Base-by-base conservation (phyloP, 2,329 filamentous ascomycete genomes). In the Aspergillus aculeatinus region DNA sequence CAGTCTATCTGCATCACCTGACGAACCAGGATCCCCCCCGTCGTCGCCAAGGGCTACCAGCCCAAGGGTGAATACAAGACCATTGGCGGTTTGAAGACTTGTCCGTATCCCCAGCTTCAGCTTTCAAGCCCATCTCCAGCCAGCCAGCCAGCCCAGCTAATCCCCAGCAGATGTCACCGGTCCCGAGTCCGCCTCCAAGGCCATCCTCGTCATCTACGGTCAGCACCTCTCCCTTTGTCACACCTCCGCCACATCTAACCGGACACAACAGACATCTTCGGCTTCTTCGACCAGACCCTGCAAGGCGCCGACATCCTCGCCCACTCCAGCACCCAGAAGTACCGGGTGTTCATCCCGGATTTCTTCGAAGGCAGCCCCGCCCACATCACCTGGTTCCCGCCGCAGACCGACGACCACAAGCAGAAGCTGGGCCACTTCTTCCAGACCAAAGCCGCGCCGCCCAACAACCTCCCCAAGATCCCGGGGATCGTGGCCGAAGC, bases 281-380 rank as follows among this genome's bases (percentile, higher is more conserved):
- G 85, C 55, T 87, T 84, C 80, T 87, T 85, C 74, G 79, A 80
- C 10, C 85, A 88, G 69, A 87, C 85, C 10, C 67, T 87, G 19
- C 85, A 88, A 68, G 85, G 85, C 50, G 85, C 85, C 63, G 85
- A 88, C 66, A 87, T 87, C 68, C 81, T 87, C 48, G 83, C 85
- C 29, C 76, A 78, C 66, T 78, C 81, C 35, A 81, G 88, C 82
- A 76, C 84, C 80, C 74, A 81, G 61, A 86, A 90, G 71, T 95
- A 96, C 81, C 87, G 87, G 67, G 90, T 96, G 67, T 92, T 93
- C 78, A 93, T 97, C 64, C 93, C 93, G 29, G 93, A 97, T 79
- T 94, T 91, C 83, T 96, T 96, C 80, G 84, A 90, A 61, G 92
- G 91, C 73, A 82, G 85, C 65, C 89, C 91, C 39, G 85, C 82